These are phyloP conservation scores for Tanacetum coccineum DNA, from an alignment of 129 eudicot genomes.

Conservation along the genomic window DNA sequence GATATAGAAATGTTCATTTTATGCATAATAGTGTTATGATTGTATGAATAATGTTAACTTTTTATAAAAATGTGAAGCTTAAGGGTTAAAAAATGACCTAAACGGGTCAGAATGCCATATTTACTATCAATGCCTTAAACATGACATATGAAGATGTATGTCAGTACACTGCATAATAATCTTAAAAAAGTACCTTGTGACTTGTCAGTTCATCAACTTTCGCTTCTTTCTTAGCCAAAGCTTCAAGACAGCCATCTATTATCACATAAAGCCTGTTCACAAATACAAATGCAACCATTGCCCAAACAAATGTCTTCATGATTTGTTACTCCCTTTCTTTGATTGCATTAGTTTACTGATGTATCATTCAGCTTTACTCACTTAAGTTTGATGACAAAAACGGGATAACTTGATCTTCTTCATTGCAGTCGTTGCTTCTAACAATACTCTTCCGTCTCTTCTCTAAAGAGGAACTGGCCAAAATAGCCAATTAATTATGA, in stretches of 20 bases:
- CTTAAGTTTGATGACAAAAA: slow-evolving; percentile 45
- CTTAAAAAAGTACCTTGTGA: slow-evolving; percentile 33
- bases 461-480: no score
- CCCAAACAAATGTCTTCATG: slow-evolving; percentile 45
- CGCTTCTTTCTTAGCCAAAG: slow-evolving; percentile 34
- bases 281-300: slow-evolving; percentile 69
- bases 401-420: slow-evolving; percentile 56
- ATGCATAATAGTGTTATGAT: no score
- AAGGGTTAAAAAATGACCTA: no score
- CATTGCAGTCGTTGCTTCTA: slow-evolving; percentile 67
- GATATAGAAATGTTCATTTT: no score
- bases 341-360: slow-evolving; percentile 35
- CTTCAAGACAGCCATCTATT: slow-evolving; percentile 40
- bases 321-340: slow-evolving; percentile 39
- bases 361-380: slow-evolving; percentile 30
- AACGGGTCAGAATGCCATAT: no score
- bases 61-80: no score
- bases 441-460: no score
- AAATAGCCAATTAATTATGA: no score
- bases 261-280: slow-evolving; percentile 67
- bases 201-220: slow-evolving; percentile 35
- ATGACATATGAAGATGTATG: slow-evolving; percentile 9
- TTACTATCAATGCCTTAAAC: no score
- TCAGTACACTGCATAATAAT: no score
- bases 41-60: no score